Evolutionary conservation across 306 rosid genomes (phyloP).

Genomic region (Dalbergia oliveri): DNA sequence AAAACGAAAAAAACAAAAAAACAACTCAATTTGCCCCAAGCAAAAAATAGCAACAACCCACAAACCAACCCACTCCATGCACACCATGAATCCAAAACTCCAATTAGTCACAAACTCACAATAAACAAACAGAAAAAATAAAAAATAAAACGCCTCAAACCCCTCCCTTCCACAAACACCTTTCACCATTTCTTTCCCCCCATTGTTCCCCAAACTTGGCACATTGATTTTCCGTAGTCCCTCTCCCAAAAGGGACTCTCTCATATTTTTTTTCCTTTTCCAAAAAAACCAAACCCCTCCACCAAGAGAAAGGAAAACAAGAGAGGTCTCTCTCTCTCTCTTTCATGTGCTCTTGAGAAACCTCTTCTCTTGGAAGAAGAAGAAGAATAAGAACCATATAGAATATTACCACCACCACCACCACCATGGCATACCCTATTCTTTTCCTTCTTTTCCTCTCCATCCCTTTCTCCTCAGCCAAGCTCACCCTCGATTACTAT

Average conservation of each 20-base stretch:
- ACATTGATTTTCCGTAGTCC: slow-evolving; percentile 18
- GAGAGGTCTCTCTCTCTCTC: background rate
- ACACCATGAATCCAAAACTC: background rate
- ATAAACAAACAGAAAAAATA: background rate
- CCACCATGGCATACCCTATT: slow-evolving; percentile 47
- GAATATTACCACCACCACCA: background rate
- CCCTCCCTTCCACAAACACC: slow-evolving; percentile 50
- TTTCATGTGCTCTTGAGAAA: background rate
- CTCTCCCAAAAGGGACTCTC: background rate
- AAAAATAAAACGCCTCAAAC: slow-evolving; percentile 40
- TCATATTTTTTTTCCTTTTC: no score
- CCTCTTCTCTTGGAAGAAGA: slow-evolving; percentile 40
- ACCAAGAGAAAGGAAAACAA: background rate
- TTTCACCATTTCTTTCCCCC: background rate
- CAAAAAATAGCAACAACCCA: slow-evolving; percentile 41
- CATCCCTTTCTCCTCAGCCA: slow-evolving; percentile 43
- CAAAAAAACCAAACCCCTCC: background rate
- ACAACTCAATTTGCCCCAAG: background rate
- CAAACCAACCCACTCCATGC: slow-evolving; percentile 3
- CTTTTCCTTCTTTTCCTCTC: slow-evolving; percentile 51
- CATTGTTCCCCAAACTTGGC: slow-evolving; percentile 37
- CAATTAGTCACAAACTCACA: background rate
- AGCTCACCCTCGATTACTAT: slow-evolving; percentile 57
- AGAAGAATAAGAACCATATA: no score
- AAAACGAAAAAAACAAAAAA: background rate